Evolutionary conservation across 345 rosid genomes (phyloP).

Genomic region (Schrenkiella parvula): DNA sequence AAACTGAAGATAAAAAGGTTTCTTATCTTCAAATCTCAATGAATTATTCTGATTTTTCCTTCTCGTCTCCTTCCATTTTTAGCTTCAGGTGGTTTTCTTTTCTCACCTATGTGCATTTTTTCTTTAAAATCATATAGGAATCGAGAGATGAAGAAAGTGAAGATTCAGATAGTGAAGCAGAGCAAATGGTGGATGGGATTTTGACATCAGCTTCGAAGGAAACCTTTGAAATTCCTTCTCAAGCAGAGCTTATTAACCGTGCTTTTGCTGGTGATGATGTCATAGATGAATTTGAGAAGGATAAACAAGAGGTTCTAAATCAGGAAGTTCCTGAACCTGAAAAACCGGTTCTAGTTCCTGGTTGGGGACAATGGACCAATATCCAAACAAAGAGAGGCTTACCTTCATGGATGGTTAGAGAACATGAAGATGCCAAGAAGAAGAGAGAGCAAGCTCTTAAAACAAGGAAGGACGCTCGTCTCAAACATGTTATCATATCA

Average conservation of each 20-base stretch:
- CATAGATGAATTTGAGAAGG: conserved; percentile 69
- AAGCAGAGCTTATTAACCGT: conserved; percentile 73
- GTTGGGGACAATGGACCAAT: conserved; percentile 93
- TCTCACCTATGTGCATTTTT: not conserved
- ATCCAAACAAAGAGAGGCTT: conserved; percentile 72
- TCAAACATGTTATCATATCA: conserved; percentile 72
- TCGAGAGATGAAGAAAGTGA: conserved; percentile 49
- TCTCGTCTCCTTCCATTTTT: not conserved
- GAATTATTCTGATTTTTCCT: not conserved
- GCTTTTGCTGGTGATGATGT: conserved; percentile 98
- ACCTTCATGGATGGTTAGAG: conserved; percentile 75
- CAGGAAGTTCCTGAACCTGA: conserved; percentile 82
- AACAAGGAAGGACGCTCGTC: conserved; percentile 79
- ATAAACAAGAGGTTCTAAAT: conserved; percentile 59
- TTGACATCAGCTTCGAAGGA: conserved; percentile 48
- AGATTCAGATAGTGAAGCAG: conserved; percentile 50
- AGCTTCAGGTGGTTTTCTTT: not conserved
- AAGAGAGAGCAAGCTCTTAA: conserved; percentile 67
- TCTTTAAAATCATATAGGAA: conserved; percentile 37
- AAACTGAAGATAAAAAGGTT: conserved; percentile 46
- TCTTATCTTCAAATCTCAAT: not conserved
- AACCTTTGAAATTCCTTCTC: conserved; percentile 76
- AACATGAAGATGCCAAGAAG: conserved; percentile 64
- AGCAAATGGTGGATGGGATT: conserved; percentile 75
- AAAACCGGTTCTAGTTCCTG: conserved; percentile 72